Conservation (phyloP, 2,329 filamentous ascomycete species). For the Diplodia corticola region DNA sequence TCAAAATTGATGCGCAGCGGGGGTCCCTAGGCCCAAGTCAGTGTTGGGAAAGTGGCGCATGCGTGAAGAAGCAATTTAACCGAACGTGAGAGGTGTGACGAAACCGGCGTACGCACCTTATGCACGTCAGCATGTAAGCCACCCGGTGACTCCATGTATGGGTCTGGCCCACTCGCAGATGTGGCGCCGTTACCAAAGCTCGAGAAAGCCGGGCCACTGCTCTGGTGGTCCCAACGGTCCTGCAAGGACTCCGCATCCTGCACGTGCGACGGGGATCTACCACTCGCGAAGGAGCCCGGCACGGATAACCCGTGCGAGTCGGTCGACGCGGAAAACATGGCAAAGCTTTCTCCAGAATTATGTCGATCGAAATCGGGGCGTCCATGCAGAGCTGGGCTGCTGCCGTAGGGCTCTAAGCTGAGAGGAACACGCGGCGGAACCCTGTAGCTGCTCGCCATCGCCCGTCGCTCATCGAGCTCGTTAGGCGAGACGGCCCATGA, state of each 20-base stretch:
- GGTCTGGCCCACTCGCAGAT: conserved; percentile 17
- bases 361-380: conserved; percentile 48
- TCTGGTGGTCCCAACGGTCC: conserved; percentile 32
- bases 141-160: conserved; percentile 18
- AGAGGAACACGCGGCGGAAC: conserved; percentile 52
- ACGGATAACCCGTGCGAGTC: conserved; percentile 56
- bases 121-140: conserved; percentile 21
- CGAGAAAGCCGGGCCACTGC: conserved; percentile 29
- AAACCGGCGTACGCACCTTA: conserved; percentile 22
- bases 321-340: conserved; percentile 64
- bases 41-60: conserved; percentile 18
- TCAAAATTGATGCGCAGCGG: conserved; percentile 21
- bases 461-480: conserved; percentile 41
- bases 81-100: conserved; percentile 14
- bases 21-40: conserved; percentile 20
- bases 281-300: conserved; percentile 51
- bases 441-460: conserved; percentile 48
- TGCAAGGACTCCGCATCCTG: conserved; percentile 32
- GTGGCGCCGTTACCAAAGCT: conserved; percentile 35
- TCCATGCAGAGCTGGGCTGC: conserved; percentile 38
- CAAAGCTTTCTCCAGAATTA: conserved; percentile 62
- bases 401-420: conserved; percentile 48
- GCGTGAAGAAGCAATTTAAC: conserved; percentile 18
- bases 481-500: conserved; percentile 31
- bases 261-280: conserved; percentile 29